Base-by-base conservation (phyloP, 495 filamentous ascomycete species). In the Podospora pseudopauciseta region DNA sequence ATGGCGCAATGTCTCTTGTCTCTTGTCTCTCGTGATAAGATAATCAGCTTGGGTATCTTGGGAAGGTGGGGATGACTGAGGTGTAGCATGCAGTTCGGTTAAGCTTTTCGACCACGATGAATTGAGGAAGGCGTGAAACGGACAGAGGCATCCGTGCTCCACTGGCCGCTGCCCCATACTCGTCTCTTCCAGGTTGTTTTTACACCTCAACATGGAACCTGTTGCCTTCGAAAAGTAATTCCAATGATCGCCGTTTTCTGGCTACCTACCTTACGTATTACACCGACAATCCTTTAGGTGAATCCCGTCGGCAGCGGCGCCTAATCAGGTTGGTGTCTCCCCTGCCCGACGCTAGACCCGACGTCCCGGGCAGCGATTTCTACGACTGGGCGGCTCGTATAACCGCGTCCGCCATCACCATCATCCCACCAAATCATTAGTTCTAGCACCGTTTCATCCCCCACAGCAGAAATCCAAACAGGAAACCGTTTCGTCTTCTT, bases 371-470 rank as follows among this genome's bases (percentile, higher is more conserved):
- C 39, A 49, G 39, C 39, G 39, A 49, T 49, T 49, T 49, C n/a
- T 23, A 61, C 68, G 60, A 66, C 65, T 70, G 68, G 68, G 15
- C 65, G n/a, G 68, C 23, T 70, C 68, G 68, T 70, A 70, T 67
- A 70, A 32, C 64, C 16, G 20, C 39, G 61, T 63, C 39, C 30
- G 16, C n/a, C 2, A 56, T 57, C 30, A 27, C 27, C 13, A 26
- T 63, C 15, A 34, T 18, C 20, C 23, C 63, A 34, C 67, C 34
- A 11, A 39, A 39, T 11, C 34, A 4, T 39, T 39, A 23, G 34
- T 11, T 39, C 58, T 59, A 39, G 32, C 58, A 26, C 60, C 15
- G 34, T 39, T 39, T 39, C 27, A 18, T 20, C 19, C 16, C 18
- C 60, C 60, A 11, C 30, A 16, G 6, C 58, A 30, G 28, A 18